Conservation (phyloP, 163 green algal genomes). For the Coccomyxa subellipsoidea region DNA sequence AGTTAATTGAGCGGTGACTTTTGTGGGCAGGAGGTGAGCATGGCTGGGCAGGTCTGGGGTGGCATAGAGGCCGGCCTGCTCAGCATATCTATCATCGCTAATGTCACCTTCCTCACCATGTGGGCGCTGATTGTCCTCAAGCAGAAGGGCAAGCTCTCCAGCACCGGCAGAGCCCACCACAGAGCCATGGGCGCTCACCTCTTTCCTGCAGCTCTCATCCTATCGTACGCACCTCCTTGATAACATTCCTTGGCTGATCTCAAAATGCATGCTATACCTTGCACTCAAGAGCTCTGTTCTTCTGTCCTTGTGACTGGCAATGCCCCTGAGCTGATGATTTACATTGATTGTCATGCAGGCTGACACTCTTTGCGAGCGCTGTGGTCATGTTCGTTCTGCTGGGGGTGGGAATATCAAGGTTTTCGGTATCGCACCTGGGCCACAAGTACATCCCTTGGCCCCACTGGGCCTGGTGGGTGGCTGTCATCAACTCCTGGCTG, state of each 20-base stretch:
- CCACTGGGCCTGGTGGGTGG: background rate
- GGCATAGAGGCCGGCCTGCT: background rate
- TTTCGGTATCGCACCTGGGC: background rate
- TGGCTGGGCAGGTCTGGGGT: background rate
- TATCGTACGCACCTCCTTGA: background rate
- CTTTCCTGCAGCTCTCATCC: background rate
- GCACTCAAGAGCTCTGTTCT: background rate
- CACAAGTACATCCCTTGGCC: background rate
- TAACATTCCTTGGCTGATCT: background rate
- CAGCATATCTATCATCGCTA: background rate
- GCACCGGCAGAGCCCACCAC: background rate
- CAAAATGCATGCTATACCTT: background rate
- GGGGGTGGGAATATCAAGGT: background rate
- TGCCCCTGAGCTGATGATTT: background rate
- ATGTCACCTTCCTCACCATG: background rate
- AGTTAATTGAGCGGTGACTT: background rate
- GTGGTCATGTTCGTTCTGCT: background rate
- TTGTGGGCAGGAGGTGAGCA: background rate
- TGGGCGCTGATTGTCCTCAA: background rate
- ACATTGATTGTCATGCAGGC: background rate
- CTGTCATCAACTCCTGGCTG: background rate
- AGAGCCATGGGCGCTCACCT: background rate
- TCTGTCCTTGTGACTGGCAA: background rate
- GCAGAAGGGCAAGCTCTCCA: background rate
- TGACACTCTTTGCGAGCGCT: background rate